Conservation (phyloP, 306 rosid genomes). For the Begonia loranthoides region DNA sequence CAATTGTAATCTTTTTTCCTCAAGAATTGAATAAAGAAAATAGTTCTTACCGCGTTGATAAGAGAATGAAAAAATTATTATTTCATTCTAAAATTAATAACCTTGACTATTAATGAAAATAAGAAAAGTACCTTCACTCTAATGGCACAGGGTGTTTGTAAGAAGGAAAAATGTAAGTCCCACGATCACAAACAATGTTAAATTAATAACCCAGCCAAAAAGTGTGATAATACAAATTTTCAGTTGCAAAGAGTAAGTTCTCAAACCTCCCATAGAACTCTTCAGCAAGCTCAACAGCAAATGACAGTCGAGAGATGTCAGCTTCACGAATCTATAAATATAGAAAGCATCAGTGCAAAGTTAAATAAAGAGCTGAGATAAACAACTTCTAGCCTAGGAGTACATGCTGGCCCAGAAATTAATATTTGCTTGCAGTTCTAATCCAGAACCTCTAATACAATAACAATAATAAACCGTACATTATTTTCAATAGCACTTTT, state of each 20-base stretch:
- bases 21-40: no score
- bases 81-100: no score
- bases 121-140: conserved; percentile 80
- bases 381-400: background rate
- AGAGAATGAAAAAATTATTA: no score
- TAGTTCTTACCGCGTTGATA: no score
- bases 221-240: no score
- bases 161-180: conserved; percentile 30
- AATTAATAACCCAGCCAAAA: no score
- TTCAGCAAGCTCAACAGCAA: conserved; percentile 99
- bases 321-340: conserved; percentile 87
- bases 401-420: background rate
- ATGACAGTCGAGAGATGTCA: conserved; percentile 85
- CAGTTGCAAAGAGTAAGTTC: no score
- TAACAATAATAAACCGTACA: no score
- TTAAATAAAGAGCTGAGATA: background rate
- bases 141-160: conserved; percentile 21
- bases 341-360: conserved; percentile 9
- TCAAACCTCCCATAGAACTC: conserved; percentile 94
- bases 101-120: conserved; percentile 3
- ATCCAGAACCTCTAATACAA: no score
- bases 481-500: no score
- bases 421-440: no score
- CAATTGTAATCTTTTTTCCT: no score
- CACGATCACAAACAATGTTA: conserved; percentile 1